Evolutionary conservation across 1,284 basidiomycete species (phyloP).

Genomic region (Fomitopsis palustris): DNA sequence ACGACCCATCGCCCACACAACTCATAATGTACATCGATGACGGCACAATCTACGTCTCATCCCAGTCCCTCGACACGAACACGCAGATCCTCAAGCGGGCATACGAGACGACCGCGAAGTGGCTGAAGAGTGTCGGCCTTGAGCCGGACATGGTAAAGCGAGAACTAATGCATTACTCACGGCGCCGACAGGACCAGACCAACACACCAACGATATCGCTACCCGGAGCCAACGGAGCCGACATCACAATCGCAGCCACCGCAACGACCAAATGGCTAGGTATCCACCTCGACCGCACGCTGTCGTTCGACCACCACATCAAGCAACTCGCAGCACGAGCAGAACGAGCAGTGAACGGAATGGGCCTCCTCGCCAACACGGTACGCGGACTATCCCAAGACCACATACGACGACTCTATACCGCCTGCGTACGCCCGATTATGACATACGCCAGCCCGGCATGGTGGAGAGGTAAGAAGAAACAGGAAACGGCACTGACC

Average conservation of each 20-base stretch:
- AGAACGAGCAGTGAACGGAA: too few relatives aligned
- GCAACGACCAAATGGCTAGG: slow-evolving; percentile 8
- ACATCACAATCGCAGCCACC: neutral
- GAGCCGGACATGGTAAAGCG: neutral
- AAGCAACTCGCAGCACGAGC: too few relatives aligned
- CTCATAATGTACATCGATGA: slow-evolving; percentile 8
- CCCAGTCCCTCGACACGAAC: slow-evolving; percentile 1
- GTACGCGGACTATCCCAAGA: too few relatives aligned
- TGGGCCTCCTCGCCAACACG: too few relatives aligned
- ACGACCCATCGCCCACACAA: too few relatives aligned
- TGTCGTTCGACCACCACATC: too few relatives aligned
- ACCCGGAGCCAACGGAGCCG: neutral
- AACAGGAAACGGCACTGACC: neutral
- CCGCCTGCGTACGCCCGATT: too few relatives aligned
- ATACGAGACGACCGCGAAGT: neutral
- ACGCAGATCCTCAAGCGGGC: neutral
- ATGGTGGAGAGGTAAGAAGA: slow-evolving; percentile 2
- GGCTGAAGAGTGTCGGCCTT: slow-evolving; percentile 3
- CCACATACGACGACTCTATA: too few relatives aligned
- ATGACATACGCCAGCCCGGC: slow-evolving; percentile 6
- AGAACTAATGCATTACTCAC: slow-evolving; percentile 1
- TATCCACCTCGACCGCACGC: too few relatives aligned
- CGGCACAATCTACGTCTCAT: slow-evolving; percentile 1
- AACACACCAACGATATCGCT: neutral
- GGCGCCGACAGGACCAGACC: neutral